Evolutionary conservation across 1,284 basidiomycete genomes (phyloP), one percentile per base, ranked within the genome.

Genomic region (Trametes pubescens): DNA sequence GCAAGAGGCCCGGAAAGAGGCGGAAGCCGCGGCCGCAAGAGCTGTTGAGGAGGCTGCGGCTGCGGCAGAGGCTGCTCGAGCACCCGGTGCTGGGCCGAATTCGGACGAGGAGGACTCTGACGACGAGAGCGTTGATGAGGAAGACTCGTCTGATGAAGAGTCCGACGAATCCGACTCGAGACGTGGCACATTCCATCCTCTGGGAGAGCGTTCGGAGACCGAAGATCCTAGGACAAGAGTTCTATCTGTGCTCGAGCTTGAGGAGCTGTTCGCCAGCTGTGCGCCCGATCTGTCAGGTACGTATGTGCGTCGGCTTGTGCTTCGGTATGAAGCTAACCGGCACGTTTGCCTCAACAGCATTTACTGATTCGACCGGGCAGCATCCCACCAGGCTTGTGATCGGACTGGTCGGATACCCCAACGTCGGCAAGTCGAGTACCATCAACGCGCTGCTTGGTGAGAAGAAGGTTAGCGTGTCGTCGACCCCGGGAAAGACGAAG

Each of bases 401-500:
- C 58, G 98, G 97, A 10, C 88, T 99, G 24, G 95, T 99, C 51
- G 97, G 98, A n/a, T 98, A 98, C 75, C 97, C 97, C 0, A 99
- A 99, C 74, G 97, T 99, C 49, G 98, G 97, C 29, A 99, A 99
- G 79, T 97, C 95, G 1, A 95, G 92, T 67, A 90, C 98, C 10
- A 99, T 99, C 77, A 99, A 99, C 77, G 95, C 96, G 22, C 86
- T 99, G 21, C 88, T 99, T 57, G 91, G 98, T 35, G 91, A 93
- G 72, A 98, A 99, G 82, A 98, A 96, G 84, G 97, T 99, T 65
- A 97, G 94, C 71, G 97, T 98, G 9, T 99, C 96, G 1, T 90
- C 96, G 0, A 99, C 97, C 0, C 98, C 98, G 0, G 96, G 98
- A 69, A 99, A 99, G 79, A 99, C 98, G 34, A 99, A 99, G 76